Evolutionary conservation across 1,139 yeast genomes (phyloP), one percentile per base, ranked within the genome.

Genomic region (Blastobotrys persicus): DNA sequence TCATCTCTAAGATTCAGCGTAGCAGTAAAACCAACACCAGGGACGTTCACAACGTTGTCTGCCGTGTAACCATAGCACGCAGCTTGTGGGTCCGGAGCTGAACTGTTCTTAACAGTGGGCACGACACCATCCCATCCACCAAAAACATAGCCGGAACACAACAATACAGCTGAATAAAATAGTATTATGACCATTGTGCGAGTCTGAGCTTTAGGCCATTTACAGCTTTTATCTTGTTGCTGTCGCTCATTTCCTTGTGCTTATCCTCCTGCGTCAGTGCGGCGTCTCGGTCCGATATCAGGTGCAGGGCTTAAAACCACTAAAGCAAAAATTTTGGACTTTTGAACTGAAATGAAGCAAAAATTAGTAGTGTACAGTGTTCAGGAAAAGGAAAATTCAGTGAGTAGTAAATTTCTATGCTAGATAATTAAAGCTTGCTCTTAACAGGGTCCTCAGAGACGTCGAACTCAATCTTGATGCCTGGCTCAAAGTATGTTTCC

Each of bases 401-500:
- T 23, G 9, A 23, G 28, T 23, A 23, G 28, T 23, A 23, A 9
- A 23, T 23, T 23, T 23, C 28, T 23, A 23, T 23, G 9, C 9
- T 6, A 6, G 28, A 5, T 23, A 23, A 19, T 35, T 48, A 48
- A 37, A 48, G 35, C 40, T 48, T 48, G 45, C 44, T 20, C 18
- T 20, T 26, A 37, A 38, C 18, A 12, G 39, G 17, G 16, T 23
- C 26, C 14, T 44, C 45, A 18, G 43, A 33, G 19, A 41, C 19
- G 18, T 48, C 46, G 14, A 48, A 44, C 35, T 48, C 35, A 14
- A 48, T 26, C 14, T 34, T 44, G 18, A 48, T 14, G 18, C 57
- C 60, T 2, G 89, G 89, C 23, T 78, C 77, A 55, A 83, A 79
- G 59, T 80, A 78, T 48, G 85, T 80, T 62, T 91, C 97, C 63